Conservation (phyloP, 495 filamentous ascomycete species). For the Aspergillus nanangensis region DNA sequence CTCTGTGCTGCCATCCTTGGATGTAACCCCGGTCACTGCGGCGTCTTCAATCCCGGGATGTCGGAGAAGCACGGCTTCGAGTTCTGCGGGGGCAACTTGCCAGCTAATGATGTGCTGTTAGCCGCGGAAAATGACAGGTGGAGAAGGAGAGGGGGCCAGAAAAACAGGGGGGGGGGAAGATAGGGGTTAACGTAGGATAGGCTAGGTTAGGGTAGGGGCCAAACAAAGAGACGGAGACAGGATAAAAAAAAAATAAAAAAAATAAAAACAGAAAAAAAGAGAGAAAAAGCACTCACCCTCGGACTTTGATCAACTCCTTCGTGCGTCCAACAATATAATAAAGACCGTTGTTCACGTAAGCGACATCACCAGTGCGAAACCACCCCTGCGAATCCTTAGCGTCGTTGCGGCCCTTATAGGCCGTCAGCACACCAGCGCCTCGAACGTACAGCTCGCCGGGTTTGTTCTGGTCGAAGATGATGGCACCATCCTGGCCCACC, state of each 20-base stretch:
- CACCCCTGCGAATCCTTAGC: constrained; percentile 56
- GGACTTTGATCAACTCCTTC: constrained; percentile 71
- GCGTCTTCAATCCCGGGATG: constrained; percentile 66
- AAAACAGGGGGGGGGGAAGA: neutral
- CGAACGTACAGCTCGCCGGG: constrained; percentile 52
- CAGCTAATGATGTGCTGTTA: constrained; percentile 23
- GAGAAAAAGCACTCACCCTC: constrained; percentile 28
- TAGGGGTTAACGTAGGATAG: too few relatives aligned
- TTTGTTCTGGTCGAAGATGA: constrained; percentile 42
- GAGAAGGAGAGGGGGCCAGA: neutral
- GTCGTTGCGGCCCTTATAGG: constrained; percentile 37
- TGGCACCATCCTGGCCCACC: constrained; percentile 46
- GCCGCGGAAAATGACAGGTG: too few relatives aligned
- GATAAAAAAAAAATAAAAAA: constrained; percentile 2
- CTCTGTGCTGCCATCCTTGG: constrained; percentile 53
- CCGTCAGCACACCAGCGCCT: constrained; percentile 29
- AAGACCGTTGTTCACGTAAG: constrained; percentile 52
- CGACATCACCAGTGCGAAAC: constrained; percentile 77
- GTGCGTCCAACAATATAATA: constrained; percentile 75
- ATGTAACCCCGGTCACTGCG: constrained; percentile 70
- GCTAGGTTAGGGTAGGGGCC: too few relatives aligned
- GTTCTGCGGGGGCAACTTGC: constrained; percentile 84
- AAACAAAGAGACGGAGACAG: too few relatives aligned
- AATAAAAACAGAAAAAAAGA: constrained; percentile 4
- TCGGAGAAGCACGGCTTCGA: constrained; percentile 72